phyloP scores from a whole-genome alignment of 768 basidiomycete species.

The Collybiopsis confluens region DNA sequence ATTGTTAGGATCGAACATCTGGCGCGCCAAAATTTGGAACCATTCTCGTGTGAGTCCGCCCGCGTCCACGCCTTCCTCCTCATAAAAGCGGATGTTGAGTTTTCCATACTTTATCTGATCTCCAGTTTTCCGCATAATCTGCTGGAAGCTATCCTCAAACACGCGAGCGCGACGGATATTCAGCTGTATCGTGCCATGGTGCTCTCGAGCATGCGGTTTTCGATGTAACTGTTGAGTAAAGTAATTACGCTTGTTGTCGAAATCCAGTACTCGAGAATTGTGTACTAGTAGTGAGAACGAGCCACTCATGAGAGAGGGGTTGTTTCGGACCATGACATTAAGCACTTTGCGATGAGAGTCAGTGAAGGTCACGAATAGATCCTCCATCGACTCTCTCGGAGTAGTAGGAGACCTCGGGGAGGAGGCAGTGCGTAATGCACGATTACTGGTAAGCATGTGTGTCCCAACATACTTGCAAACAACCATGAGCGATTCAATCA shows the following conservation, averaged over 20 bases:
- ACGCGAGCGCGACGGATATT: constrained; percentile 88
- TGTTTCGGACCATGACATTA: constrained; percentile 97
- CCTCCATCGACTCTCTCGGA: constrained; percentile 76
- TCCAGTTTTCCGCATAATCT: constrained; percentile 83
- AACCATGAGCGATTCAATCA: constrained; percentile 97
- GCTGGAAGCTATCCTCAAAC: constrained; percentile 96
- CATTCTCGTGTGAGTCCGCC: constrained; percentile 98
- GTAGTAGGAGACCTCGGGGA: constrained; percentile 69
- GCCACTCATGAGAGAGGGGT: constrained; percentile 96
- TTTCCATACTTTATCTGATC: constrained; percentile 99
- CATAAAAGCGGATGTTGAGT: constrained; percentile 91
- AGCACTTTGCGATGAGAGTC: constrained; percentile 90
- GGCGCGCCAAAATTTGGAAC: constrained; percentile 96
- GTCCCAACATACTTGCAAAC: constrained; percentile 93
- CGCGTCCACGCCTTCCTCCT: constrained; percentile 97
- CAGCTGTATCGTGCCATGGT: constrained; percentile 78
- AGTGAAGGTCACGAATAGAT: constrained; percentile 90
- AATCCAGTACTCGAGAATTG: constrained; percentile 95
- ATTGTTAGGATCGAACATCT: constrained; percentile 99
- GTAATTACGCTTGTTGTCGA: constrained; percentile 98
- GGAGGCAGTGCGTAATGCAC: constrained; percentile 56
- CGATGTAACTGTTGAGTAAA: constrained; percentile 90
- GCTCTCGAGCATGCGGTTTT: constrained; percentile 74
- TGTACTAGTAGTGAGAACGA: constrained; percentile 95
- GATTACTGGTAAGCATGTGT: constrained; percentile 45